phyloP scores from a whole-genome alignment of 345 rosid species.

The Bretschneidera sinensis region DNA sequence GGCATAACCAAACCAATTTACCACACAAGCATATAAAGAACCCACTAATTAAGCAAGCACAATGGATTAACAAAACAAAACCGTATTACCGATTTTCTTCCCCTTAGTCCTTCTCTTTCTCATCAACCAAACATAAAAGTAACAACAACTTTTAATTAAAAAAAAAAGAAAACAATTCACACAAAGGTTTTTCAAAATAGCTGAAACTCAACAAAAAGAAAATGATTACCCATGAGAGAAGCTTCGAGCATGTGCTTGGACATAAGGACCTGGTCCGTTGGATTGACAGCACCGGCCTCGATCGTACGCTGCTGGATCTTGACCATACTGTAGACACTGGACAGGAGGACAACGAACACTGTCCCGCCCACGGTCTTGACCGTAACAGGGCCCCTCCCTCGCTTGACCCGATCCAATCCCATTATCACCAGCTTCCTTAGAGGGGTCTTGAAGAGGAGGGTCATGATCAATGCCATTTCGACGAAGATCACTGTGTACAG shows the following conservation, averaged over 20 bases:
- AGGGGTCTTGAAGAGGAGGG: slow-evolving; percentile 71
- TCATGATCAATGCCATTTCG: slow-evolving; percentile 59
- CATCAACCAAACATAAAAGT: too few species aligned
- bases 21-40: too few species aligned
- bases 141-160: too few species aligned
- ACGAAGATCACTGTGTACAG: slow-evolving; percentile 55
- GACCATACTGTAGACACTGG: slow-evolving; percentile 56
- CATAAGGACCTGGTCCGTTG: slow-evolving; percentile 82
- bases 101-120: too few species aligned
- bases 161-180: neutral
- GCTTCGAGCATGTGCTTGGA: slow-evolving; percentile 73
- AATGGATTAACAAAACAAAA: too few species aligned
- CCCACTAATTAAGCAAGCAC: too few species aligned
- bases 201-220: too few species aligned
- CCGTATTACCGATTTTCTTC: too few species aligned
- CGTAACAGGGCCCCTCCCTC: slow-evolving; percentile 77
- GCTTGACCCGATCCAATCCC: slow-evolving; percentile 66
- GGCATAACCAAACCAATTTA: neutral
- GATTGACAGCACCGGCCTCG: slow-evolving; percentile 56
- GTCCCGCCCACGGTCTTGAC: slow-evolving; percentile 64
- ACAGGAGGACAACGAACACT: slow-evolving; percentile 45
- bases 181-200: too few species aligned
- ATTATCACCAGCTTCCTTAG: slow-evolving; percentile 64
- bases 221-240: slow-evolving; percentile 69
- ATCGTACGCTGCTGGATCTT: slow-evolving; percentile 46